phyloP scores from a whole-genome alignment of 345 rosid species.

The Eucalyptus regnans region DNA sequence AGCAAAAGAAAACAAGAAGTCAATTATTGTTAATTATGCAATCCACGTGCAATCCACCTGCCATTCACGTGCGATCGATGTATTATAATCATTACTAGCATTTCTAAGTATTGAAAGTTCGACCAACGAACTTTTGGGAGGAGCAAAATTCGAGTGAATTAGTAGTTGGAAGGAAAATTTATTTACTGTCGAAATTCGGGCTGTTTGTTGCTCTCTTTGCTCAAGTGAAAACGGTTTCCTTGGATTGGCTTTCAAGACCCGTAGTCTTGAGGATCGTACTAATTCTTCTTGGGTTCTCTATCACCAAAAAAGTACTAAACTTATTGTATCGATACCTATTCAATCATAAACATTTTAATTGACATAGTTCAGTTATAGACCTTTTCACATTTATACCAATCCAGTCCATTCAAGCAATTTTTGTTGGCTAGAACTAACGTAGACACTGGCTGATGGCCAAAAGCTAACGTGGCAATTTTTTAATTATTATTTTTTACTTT shows the following conservation, averaged over 20 bases:
- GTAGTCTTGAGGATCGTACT: not conserved
- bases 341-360: rapidly evolving
- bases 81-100: not conserved
- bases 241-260: not conserved
- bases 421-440: rapidly evolving
- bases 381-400: rapidly evolving
- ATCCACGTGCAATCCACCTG: not conserved
- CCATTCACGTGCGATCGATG: not conserved
- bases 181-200: not conserved
- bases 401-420: rapidly evolving
- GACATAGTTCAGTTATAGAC: rapidly evolving
- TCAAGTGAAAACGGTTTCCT: not conserved
- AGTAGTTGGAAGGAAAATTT: not conserved
- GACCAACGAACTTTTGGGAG: not conserved
- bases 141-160: not conserved
- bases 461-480: rapidly evolving
- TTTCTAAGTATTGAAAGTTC: not conserved
- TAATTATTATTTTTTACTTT: no score
- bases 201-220: not conserved
- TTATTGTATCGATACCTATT: rapidly evolving
- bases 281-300: not conserved
- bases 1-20: no score
- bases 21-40: not conserved
- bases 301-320: no score
- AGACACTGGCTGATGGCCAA: rapidly evolving